Conservation (phyloP, 352 stramenopile species). For the Pythium aphanidermatum region DNA sequence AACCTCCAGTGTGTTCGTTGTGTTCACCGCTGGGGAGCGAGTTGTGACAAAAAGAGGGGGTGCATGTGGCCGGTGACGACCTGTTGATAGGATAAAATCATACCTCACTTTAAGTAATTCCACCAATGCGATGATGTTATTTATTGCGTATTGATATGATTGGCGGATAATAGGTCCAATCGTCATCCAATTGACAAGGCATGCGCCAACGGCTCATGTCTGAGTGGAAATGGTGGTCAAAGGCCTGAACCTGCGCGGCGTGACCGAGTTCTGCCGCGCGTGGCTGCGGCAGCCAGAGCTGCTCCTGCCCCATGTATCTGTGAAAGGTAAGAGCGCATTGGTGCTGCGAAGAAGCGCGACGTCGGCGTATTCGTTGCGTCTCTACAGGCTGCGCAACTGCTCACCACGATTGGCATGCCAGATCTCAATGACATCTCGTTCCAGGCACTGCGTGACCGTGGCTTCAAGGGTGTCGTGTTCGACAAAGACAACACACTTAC, state of each 20-base stretch:
- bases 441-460: slow-evolving; percentile 61
- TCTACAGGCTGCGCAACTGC: slow-evolving; percentile 7
- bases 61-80: neutral
- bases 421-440: slow-evolving; percentile 83
- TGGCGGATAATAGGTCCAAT: slow-evolving; percentile 12
- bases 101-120: neutral
- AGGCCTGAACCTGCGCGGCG: slow-evolving; percentile 70
- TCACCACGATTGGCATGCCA: slow-evolving; percentile 9
- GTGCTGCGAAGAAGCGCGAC: too few species aligned
- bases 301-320: slow-evolving; percentile 74
- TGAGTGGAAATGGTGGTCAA: slow-evolving; percentile 30
- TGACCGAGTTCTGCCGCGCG: slow-evolving; percentile 76
- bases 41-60: slow-evolving; percentile 18
- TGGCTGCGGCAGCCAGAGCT: slow-evolving; percentile 64
- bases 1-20: slow-evolving; percentile 18
- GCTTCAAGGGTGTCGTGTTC: slow-evolving; percentile 93
- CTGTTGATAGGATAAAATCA: slow-evolving; percentile 11
- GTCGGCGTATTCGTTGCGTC: too few species aligned
- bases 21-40: slow-evolving; percentile 11
- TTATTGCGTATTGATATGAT: neutral
- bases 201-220: slow-evolving; percentile 8
- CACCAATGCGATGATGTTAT: slow-evolving; percentile 4
- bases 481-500: slow-evolving; percentile 98
- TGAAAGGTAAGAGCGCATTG: slow-evolving; percentile 45
- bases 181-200: neutral